A percentile compares a stretch with the other conserved stretches of the same genome.
phyloP scores from a whole-genome alignment of 352 stramenopile genomes.

The Pythium folliculosum region DNA sequence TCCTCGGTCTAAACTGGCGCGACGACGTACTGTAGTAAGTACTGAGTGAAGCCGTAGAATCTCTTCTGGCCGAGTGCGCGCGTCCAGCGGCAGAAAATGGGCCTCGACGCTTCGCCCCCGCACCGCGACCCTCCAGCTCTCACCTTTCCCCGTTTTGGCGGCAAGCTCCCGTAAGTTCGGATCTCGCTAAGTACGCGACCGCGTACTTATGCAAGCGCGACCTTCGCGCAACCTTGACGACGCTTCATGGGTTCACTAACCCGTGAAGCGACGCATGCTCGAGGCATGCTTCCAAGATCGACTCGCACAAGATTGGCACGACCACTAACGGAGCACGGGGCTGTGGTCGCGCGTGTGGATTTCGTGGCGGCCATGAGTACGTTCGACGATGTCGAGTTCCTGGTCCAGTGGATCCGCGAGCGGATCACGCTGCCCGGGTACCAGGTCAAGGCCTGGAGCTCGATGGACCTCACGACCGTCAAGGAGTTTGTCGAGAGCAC shows the following conservation, averaged over 20 bases:
- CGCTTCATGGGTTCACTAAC: conserved; percentile 28
- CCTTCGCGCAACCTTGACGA: conserved; percentile 24
- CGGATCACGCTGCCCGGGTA: conserved; percentile 75
- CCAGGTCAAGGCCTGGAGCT: conserved; percentile 69
- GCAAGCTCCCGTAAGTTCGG: conserved; percentile 6
- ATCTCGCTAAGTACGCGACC: conserved; percentile 13
- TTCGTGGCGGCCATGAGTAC: conserved; percentile 51
- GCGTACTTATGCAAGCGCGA: conserved; percentile 10
- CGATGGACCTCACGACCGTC: conserved; percentile 72
- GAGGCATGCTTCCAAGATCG: not conserved
- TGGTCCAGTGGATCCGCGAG: conserved; percentile 87
- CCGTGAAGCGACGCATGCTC: conserved; percentile 11
- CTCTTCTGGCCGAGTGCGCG: too few species aligned
- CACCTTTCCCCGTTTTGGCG: not conserved
- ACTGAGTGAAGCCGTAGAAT: too few species aligned
- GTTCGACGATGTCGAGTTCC: conserved; percentile 83
- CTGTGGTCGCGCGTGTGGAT: not conserved
- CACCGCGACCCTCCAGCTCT: not conserved
- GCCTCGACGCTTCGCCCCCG: not conserved
- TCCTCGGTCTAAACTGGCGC: too few species aligned
- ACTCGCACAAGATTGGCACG: not conserved
- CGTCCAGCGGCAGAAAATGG: not conserved
- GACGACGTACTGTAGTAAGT: too few species aligned
- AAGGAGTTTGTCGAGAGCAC: conserved; percentile 83
- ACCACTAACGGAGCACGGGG: not conserved